phyloP scores from a whole-genome alignment of 768 basidiomycete genomes.

The Boletus speciosus region DNA sequence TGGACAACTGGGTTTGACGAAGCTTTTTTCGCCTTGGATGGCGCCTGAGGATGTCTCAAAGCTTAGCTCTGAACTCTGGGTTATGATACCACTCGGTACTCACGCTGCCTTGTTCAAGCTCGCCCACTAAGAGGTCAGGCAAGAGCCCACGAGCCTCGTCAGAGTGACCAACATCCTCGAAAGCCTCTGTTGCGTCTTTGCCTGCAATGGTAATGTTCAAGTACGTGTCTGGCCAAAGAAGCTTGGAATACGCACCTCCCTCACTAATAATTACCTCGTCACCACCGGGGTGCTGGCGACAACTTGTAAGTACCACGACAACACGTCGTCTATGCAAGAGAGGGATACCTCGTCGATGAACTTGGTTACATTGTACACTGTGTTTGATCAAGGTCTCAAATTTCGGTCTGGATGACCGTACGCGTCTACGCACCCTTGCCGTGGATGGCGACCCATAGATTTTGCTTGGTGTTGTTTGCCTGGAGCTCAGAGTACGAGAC shows the following conservation, averaged over 20 bases:
- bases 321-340: not conserved
- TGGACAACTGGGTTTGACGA: conserved; percentile 40
- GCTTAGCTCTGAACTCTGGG: conserved; percentile 1
- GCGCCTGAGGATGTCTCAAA: conserved; percentile 33
- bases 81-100: conserved; percentile 24
- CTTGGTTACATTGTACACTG: conserved; percentile 91
- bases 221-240: not conserved
- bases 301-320: conserved; percentile 2
- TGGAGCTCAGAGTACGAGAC: conserved; percentile 76
- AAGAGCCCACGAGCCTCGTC: conserved; percentile 92
- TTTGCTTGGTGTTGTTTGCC: conserved; percentile 68
- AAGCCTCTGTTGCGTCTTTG: conserved; percentile 95
- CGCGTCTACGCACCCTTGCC: conserved; percentile 61
- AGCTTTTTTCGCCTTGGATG: conserved; percentile 50
- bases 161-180: conserved; percentile 99
- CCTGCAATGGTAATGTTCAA: conserved; percentile 45
- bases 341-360: conserved; percentile 87
- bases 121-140: conserved; percentile 73
- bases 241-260: conserved; percentile 58
- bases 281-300: conserved; percentile 84
- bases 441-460: conserved; percentile 78
- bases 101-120: conserved; percentile 71
- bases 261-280: conserved; percentile 97
- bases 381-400: conserved; percentile 5
- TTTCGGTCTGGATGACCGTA: not conserved